A percentile compares a stretch with the other conserved stretches of the same genome.
phyloP scores from a whole-genome alignment of 2,329 filamentous ascomycete genomes.

The Ustilaginoidea virens region DNA sequence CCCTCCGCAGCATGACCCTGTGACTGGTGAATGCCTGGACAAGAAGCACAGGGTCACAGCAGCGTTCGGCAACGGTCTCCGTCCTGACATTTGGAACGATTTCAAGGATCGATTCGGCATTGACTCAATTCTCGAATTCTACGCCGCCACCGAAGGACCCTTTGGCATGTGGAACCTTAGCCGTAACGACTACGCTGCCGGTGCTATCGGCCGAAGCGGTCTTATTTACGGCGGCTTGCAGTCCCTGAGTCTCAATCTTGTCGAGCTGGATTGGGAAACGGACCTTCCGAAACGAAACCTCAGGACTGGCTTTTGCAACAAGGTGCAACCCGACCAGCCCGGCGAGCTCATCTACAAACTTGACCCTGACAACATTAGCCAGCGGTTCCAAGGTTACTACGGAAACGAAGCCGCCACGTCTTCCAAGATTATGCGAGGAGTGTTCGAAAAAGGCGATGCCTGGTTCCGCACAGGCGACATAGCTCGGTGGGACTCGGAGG shows the following conservation, averaged over 20 bases:
- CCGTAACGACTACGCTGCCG: conserved; percentile 56
- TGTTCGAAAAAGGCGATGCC: conserved; percentile 60
- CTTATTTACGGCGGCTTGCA: conserved; percentile 40
- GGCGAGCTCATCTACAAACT: conserved; percentile 66
- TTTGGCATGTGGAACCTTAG: conserved; percentile 58
- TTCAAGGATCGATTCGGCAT: conserved; percentile 75
- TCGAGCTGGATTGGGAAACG: conserved; percentile 56
- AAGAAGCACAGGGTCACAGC: conserved; percentile 55
- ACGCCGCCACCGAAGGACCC: conserved; percentile 61
- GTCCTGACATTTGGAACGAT: conserved; percentile 71
- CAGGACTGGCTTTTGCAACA: conserved; percentile 51
- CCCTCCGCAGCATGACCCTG: conserved; percentile 43
- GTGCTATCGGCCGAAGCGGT: conserved; percentile 64
- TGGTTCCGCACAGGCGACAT: conserved; percentile 82
- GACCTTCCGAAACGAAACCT: conserved; percentile 54
- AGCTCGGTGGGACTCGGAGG: conserved; percentile 53
- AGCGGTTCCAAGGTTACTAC: conserved; percentile 70
- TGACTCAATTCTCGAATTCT: conserved; percentile 62
- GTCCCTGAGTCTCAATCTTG: conserved; percentile 36
- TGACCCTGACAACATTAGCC: conserved; percentile 44
- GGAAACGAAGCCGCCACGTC: conserved; percentile 55
- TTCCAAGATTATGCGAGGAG: conserved; percentile 58
- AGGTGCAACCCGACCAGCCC: conserved; percentile 41
- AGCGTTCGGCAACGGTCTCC: conserved; percentile 72
- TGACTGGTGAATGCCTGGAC: conserved; percentile 54